Percentiles rank a stretch among this genome's conserved stretches.
These are phyloP conservation scores for Kodamaea fungicola DNA, from an alignment of 1,139 yeast genomes.

Conservation along the genomic window DNA sequence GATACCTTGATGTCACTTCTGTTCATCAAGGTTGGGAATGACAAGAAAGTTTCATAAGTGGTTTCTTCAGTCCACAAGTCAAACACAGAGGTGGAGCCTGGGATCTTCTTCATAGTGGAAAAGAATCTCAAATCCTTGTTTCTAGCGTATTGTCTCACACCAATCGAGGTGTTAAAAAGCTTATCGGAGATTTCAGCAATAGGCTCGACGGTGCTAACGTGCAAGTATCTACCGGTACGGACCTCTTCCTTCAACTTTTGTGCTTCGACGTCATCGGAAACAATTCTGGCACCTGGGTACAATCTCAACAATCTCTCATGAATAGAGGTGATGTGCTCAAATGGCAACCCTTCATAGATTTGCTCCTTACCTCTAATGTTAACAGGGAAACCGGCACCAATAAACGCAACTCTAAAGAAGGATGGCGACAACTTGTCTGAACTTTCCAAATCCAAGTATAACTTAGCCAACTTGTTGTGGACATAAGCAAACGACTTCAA, in stretches of 20 bases:
- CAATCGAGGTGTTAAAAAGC: constrained; percentile 48
- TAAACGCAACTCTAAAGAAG: constrained; percentile 73
- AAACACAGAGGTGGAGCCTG: constrained; percentile 69
- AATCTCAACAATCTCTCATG: constrained; percentile 71
- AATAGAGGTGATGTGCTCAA: constrained; percentile 82
- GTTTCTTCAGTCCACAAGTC: constrained; percentile 90
- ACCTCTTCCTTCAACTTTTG: constrained; percentile 43
- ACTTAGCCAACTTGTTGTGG: constrained; percentile 63
- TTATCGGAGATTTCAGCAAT: constrained; percentile 50
- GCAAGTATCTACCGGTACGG: constrained; percentile 70
- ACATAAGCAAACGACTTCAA: constrained; percentile 73
- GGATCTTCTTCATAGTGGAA: constrained; percentile 65
- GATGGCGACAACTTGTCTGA: constrained; percentile 75
- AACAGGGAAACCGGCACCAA: constrained; percentile 83
- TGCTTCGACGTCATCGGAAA: constrained; percentile 66
- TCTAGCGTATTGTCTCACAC: constrained; percentile 67
- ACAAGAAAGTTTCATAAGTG: constrained; percentile 67
- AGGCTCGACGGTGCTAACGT: constrained; percentile 74
- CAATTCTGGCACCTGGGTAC: constrained; percentile 80
- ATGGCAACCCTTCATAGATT: constrained; percentile 83
- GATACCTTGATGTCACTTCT: constrained; percentile 66
- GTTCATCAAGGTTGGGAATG: constrained; percentile 88
- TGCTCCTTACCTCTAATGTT: constrained; percentile 73
- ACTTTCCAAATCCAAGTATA: constrained; percentile 66
- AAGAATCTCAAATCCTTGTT: constrained; percentile 70